Evolutionary conservation across 139 green algal genomes (phyloP), one percentile per base, ranked within the genome.

Genomic region (Asterochloris erici): DNA sequence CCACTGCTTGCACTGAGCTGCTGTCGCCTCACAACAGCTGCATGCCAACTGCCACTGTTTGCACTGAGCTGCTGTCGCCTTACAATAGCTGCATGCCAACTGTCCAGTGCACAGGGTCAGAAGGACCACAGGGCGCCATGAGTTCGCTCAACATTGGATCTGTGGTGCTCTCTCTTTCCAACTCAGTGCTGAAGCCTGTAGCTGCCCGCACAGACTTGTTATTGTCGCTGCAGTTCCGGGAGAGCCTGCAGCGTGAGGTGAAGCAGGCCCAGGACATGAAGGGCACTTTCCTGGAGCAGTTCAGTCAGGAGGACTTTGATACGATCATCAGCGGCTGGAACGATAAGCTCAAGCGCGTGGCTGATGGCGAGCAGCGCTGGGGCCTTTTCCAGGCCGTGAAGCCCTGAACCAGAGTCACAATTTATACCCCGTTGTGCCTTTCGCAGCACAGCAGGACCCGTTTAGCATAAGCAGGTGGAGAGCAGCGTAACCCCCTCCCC

Each of bases 271-370:
- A 93, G 76, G 80, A 83, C 12, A 79, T 79, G 60, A 82, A 83
- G 29, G 81, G 82, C 0, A 71, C 19, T 6, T 94, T 95, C 54
- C 68, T 91, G 15, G 64, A 78, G 11, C 78, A 90, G 26, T 93
- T 94, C 75, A 85, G 71, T 12, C 29, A 87, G 75, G 69, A 77
- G 10, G 90, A 91, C 29, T 91, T 86, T 74, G 63, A 83, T 27
- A 74, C 86, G n/a, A 73, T 96, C 15, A 85, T 90, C 11, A 69
- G 26, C 47, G 90, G 90, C 21, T 97, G 94, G 94, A 80, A 85
- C 17, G 82, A 83, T 75, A 97, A 97, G 88, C 86, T 97, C 78
- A 83, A 73, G 64, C 86, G 94, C 10, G 92, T 90, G 15, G 69
- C 64, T 21, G 81, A 75, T 26, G 82, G 77, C 10, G 77, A 85